Evolutionary conservation across 1,139 yeast species (phyloP), one percentile per base, ranked within the genome.

Genomic region (Pichia terricola): DNA sequence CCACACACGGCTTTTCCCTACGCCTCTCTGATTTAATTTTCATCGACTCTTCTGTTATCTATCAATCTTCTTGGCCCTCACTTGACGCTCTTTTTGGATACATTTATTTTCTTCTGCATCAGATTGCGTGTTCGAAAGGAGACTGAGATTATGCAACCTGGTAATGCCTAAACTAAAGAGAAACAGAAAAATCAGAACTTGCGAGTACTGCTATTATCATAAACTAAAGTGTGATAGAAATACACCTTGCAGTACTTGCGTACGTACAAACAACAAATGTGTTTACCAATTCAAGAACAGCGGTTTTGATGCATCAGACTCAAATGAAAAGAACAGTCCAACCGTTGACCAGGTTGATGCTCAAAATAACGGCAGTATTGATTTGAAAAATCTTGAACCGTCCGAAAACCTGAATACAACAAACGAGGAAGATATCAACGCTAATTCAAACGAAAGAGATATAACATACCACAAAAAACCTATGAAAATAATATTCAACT

Each of bases 151-250:
- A 16, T 16, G 22, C 22, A 16, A 16, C 22, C 22, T 16, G 33
- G 10, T 11, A 30, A 50, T 50, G 53, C 34, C 48, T 4, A 45
- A 46, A 25, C 31, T 49, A 5, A 49, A 39, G 26, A 44, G 53
- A 34, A 43, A 43, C 16, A 41, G 53, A 35, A 25, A 39, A 26
- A 50, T 50, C 28, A 41, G 42, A 16, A 49, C 73, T 3, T 69
- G 73, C 48, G 54, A 59, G 16, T 60, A 72, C 27, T 69, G 73
- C 51, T 63, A 67, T 37, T 48, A 64, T 16, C 67, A 64, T 50
- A 69, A 69, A 53, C 60, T 67, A 47, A 67, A 67, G 46, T 66
- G 69, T 26, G 79, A 79, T 28, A 59, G 56, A 38, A 54, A 53
- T 44, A 57, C 54, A 5, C 50, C 54, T 5, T 59, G 64, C 41